Evolutionary conservation across 768 basidiomycete genomes (phyloP), one percentile per base, ranked within the genome.

Genomic region (Trametes cingulata): DNA sequence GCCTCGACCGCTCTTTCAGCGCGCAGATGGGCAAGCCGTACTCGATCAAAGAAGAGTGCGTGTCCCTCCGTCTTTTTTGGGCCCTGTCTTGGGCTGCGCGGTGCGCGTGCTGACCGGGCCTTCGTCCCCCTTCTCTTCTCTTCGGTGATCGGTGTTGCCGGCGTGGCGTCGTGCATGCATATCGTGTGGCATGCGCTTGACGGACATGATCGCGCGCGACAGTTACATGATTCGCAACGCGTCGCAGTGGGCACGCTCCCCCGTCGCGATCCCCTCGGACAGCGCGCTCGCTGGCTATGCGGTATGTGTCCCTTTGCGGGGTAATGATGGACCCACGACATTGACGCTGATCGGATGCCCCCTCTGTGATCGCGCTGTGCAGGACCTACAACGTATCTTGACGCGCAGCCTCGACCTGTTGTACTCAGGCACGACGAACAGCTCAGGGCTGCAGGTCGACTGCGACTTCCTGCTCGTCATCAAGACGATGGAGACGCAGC

Each of bases 11-110:
- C 62, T 96, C 94, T 67, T 82, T 90, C 59, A 92, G 93, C 65
- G 91, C 95, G 0, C 95, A 96, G 75, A 93, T 98, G 93, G 95
- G 95, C 43, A 98, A 97, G 75, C 96, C 96, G 3, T 86, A 91
- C 69, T 86, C 88, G 2, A 88, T 98, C 65, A 87, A 89, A 70
- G 96, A 98, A 75, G 96, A 99, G 92, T 94, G 70, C 66, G 92
- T 81, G 25, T 46, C 19, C 27, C 14, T 46, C 14, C 41, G 47
- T 37, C 37, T 54, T 41, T 51, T 41, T 51, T 39, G 40, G 42
- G 36, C 5, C 36, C 54, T 29, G n/a, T 13, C 24, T 52, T 25
- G 29, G 47, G 39, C 56, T n/a, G 46, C 20, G 14, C 43, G 35
- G 45, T 5, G 43, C 56, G 56, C 42, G 27, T 58, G 60, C 58